Percentiles rank a stretch among this genome's conserved stretches.
Conservation (phyloP, 805 yeast genomes). For the Kazachstania taianensis region DNA sequence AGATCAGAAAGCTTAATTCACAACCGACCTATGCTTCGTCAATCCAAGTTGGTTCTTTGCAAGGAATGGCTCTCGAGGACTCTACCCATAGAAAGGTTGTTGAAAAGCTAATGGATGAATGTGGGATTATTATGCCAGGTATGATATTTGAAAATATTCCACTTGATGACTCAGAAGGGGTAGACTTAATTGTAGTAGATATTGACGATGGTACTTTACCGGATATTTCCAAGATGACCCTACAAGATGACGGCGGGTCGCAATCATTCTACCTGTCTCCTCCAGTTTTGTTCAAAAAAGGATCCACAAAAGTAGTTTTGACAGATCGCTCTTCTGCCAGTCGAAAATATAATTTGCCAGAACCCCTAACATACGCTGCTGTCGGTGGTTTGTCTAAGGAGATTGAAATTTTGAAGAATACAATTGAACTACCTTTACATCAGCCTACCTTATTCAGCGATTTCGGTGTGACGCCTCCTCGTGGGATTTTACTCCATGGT, state of each 20-base stretch:
- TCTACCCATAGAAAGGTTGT: slow-evolving; percentile 25
- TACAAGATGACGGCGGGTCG: slow-evolving; percentile 10
- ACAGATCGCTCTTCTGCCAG: slow-evolving; percentile 21
- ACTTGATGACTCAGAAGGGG: slow-evolving; percentile 7
- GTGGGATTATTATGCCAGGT: slow-evolving; percentile 56
- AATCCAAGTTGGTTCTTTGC: slow-evolving; percentile 28
- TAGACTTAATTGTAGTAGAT: slow-evolving; percentile 18
- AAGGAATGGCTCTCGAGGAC: slow-evolving; percentile 15
- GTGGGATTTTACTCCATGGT: slow-evolving; percentile 90
- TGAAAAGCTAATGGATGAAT: slow-evolving; percentile 38
- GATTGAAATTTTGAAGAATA: slow-evolving; percentile 47
- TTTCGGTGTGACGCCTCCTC: slow-evolving; percentile 85
- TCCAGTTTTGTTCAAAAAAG: slow-evolving; percentile 35
- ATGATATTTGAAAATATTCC: slow-evolving; percentile 27
- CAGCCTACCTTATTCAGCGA: slow-evolving; percentile 67
- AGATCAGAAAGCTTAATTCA: slow-evolving; percentile 34
- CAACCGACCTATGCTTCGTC: slow-evolving; percentile 41
- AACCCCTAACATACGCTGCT: slow-evolving; percentile 35
- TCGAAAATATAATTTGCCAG: slow-evolving; percentile 37
- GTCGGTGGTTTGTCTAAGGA: slow-evolving; percentile 75
- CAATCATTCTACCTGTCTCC: slow-evolving; percentile 36
- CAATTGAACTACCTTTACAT: slow-evolving; percentile 72
- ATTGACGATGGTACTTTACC: slow-evolving; percentile 30
- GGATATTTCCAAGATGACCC: slow-evolving; percentile 30
- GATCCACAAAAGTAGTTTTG: slow-evolving; percentile 22